These are phyloP conservation scores for Psilocybe cyanescens DNA, from an alignment of 768 basidiomycete genomes.

Conservation along the genomic window DNA sequence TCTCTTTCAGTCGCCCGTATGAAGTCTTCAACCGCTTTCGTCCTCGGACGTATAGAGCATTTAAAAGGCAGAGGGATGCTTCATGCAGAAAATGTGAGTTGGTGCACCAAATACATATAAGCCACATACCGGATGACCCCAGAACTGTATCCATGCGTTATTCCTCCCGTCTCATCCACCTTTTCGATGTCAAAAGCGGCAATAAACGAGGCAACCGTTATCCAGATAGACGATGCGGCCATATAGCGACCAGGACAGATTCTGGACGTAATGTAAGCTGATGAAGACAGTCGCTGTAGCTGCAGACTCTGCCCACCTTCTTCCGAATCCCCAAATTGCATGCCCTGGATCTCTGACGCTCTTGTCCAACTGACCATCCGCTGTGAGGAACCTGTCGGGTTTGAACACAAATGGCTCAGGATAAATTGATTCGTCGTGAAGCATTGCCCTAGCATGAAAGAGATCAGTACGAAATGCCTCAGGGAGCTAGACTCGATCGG, in stretches of 20 bases:
- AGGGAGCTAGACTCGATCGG: neutral
- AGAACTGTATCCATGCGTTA: slow-evolving; percentile 14
- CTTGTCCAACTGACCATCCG: slow-evolving; percentile 23
- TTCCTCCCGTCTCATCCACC: slow-evolving; percentile 11
- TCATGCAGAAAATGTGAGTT: neutral
- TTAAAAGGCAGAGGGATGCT: slow-evolving; percentile 19
- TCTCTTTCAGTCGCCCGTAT: slow-evolving; percentile 14
- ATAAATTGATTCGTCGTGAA: slow-evolving; percentile 39
- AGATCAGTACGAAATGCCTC: neutral
- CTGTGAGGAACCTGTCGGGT: slow-evolving; percentile 38
- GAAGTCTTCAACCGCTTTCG: slow-evolving; percentile 12
- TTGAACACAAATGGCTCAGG: slow-evolving; percentile 41
- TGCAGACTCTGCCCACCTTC: slow-evolving; percentile 15
- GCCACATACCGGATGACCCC: slow-evolving; percentile 18
- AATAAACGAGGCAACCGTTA: slow-evolving; percentile 24
- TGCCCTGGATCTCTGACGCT: slow-evolving; percentile 26
- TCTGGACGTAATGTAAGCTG: neutral
- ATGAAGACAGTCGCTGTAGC: neutral
- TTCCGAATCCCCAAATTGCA: slow-evolving; percentile 34
- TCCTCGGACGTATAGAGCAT: slow-evolving; percentile 20
- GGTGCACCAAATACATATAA: neutral
- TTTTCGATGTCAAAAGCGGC: slow-evolving; percentile 23
- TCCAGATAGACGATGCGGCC: slow-evolving; percentile 26
- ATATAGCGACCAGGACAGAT: slow-evolving; percentile 27
- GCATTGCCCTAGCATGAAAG: slow-evolving; percentile 38